A percentile compares a stretch with the other conserved stretches of the same genome.
Conservation (phyloP, 805 yeast genomes). For the Lipomyces sp. region DNA sequence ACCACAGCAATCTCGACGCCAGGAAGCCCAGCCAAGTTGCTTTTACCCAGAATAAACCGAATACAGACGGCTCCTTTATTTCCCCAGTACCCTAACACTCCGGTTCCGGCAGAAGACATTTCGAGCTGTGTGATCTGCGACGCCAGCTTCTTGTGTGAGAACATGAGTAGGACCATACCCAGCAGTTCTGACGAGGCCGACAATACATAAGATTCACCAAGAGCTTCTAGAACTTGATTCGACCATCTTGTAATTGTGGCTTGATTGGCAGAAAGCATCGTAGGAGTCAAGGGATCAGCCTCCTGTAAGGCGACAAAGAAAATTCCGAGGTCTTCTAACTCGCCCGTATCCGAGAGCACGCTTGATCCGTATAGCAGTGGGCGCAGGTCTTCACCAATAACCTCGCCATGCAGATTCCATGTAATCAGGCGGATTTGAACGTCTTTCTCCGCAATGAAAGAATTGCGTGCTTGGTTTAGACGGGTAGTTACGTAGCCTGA, state of each 20-base stretch:
- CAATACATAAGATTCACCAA: slow-evolving; percentile 45
- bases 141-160: slow-evolving; percentile 46
- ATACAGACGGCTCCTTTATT: slow-evolving; percentile 64
- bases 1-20: slow-evolving; percentile 48
- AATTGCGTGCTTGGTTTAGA: slow-evolving; percentile 28
- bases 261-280: slow-evolving; percentile 45
- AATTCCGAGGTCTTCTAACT: slow-evolving; percentile 38
- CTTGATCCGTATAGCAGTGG: slow-evolving; percentile 38
- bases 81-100: slow-evolving; percentile 62
- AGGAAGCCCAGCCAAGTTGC: slow-evolving; percentile 39
- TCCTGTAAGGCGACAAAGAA: slow-evolving; percentile 57
- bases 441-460: slow-evolving; percentile 33
- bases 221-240: slow-evolving; percentile 37
- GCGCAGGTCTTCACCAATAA: slow-evolving; percentile 35
- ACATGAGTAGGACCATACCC: slow-evolving; percentile 56
- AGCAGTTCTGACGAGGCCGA: slow-evolving; percentile 55
- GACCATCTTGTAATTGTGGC: slow-evolving; percentile 42
- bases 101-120: slow-evolving; percentile 58
- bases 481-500: slow-evolving; percentile 33
- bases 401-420: slow-evolving; percentile 45
- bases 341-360: slow-evolving; percentile 13
- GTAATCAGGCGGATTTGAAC: slow-evolving; percentile 41
- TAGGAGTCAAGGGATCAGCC: slow-evolving; percentile 54
- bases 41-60: slow-evolving; percentile 50
- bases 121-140: slow-evolving; percentile 50